Evolutionary conservation across 441 rosid genomes (phyloP).

Genomic region (Omphalea diandra): DNA sequence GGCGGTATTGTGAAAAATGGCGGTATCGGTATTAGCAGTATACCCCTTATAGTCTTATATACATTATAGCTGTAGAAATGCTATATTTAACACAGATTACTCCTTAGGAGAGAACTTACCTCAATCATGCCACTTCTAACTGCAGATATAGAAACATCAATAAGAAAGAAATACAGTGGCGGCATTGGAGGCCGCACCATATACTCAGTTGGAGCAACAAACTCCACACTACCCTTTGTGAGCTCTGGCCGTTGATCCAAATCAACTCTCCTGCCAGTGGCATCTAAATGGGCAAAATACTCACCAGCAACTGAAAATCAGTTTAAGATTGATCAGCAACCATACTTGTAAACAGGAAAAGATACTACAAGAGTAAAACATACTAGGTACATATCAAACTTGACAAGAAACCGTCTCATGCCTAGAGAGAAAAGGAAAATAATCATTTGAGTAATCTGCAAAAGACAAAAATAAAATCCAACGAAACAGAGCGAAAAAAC

Average conservation of each 20-base stretch:
- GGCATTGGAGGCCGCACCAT: constrained; percentile 99
- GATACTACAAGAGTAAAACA: neutral
- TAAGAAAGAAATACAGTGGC: constrained; percentile 91
- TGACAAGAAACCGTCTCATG: neutral
- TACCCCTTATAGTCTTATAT: too few species aligned
- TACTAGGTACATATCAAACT: neutral
- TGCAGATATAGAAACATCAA: constrained; percentile 91
- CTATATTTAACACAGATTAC: constrained; percentile 18
- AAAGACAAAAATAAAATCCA: constrained; percentile 2
- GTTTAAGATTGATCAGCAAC: constrained; percentile 17
- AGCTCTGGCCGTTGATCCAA: constrained; percentile 97
- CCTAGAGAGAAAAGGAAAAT: neutral
- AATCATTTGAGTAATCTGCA: neutral
- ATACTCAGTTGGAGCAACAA: constrained; percentile 97
- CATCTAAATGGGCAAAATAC: constrained; percentile 91
- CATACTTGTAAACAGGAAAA: neutral
- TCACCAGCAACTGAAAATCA: constrained; percentile 84
- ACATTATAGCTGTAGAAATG: too few species aligned
- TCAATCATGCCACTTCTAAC: constrained; percentile 93
- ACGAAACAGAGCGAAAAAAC: neutral
- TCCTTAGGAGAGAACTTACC: constrained; percentile 53
- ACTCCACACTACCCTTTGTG: constrained; percentile 89
- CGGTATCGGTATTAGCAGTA: too few species aligned
- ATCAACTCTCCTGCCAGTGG: constrained; percentile 89
- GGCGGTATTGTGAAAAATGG: too few species aligned